Evolutionary conservation across 225 moss, liverwort and hornwort species (phyloP).

Genomic region (Rhytidiadelphus loreus): DNA sequence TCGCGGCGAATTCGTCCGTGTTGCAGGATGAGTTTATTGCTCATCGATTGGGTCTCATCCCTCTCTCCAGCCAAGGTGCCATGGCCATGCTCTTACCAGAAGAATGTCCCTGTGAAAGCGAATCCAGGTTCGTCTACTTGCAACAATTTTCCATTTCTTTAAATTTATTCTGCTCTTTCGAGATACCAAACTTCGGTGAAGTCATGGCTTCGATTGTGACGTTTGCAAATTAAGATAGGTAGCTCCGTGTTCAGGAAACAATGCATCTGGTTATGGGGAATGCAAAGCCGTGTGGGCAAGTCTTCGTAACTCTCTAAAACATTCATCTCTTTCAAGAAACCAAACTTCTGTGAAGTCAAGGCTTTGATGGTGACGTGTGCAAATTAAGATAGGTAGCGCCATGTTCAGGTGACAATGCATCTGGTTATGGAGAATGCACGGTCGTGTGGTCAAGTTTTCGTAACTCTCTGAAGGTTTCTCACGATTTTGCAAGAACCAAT

Average conservation of each 20-base stretch:
- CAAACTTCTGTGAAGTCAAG: background rate
- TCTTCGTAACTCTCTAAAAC: background rate
- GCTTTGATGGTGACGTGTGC: background rate
- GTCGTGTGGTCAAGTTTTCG: background rate
- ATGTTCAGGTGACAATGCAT: background rate
- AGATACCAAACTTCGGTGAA: background rate
- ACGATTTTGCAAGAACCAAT: background rate
- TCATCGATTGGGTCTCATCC: constrained; percentile 59
- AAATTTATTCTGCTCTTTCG: too few relatives aligned
- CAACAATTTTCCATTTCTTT: background rate
- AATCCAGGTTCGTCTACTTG: background rate
- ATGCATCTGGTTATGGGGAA: background rate
- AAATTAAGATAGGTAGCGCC: background rate
- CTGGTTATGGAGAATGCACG: background rate
- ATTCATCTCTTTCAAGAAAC: background rate
- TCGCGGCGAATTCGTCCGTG: constrained; percentile 54
- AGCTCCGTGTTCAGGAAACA: too few relatives aligned
- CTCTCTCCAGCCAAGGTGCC: constrained; percentile 49
- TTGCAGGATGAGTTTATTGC: constrained; percentile 66
- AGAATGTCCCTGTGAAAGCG: constrained; percentile 11
- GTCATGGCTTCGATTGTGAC: background rate
- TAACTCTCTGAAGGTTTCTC: background rate
- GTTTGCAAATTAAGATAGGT: background rate
- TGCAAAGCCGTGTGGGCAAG: background rate
- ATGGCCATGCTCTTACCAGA: constrained; percentile 62